phyloP scores from a whole-genome alignment of 164 flowering plant genomes.

The Vitis rotundifolia region DNA sequence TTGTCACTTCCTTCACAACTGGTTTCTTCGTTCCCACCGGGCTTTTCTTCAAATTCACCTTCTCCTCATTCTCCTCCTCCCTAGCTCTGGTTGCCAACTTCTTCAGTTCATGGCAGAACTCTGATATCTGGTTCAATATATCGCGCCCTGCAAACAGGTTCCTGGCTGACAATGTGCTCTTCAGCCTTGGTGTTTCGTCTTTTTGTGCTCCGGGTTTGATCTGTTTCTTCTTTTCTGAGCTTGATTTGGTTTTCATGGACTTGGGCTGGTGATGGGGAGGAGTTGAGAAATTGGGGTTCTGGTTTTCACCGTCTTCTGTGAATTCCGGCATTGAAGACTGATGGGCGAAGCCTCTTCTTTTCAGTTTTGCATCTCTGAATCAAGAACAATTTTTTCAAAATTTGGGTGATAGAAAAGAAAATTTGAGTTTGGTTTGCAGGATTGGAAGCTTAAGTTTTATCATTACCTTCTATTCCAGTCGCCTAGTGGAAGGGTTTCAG shows the following conservation, averaged over 20 bases:
- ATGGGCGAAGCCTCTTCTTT: slow-evolving; percentile 43
- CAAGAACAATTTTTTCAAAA: neutral
- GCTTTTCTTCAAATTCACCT: slow-evolving; percentile 7
- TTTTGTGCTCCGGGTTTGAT: slow-evolving; percentile 15
- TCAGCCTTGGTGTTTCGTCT: slow-evolving; percentile 41
- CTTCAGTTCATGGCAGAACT: slow-evolving; percentile 85
- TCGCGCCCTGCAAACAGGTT: slow-evolving; percentile 73
- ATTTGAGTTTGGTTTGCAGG: neutral
- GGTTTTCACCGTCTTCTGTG: slow-evolving; percentile 64
- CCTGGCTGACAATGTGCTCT: slow-evolving; percentile 65
- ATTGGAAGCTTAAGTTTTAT: neutral
- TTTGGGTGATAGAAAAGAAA: neutral
- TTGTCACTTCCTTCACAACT: slow-evolving; percentile 1
- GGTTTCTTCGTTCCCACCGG: slow-evolving; percentile 11
- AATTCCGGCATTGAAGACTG: slow-evolving; percentile 23
- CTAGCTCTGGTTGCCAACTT: slow-evolving; percentile 55
- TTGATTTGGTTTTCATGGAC: slow-evolving; percentile 53
- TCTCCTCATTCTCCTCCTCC: slow-evolving; percentile 44
- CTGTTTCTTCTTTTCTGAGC: slow-evolving; percentile 42
- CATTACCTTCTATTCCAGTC: slow-evolving; percentile 53
- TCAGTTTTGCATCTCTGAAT: slow-evolving; percentile 53
- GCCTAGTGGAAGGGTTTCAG: slow-evolving; percentile 42
- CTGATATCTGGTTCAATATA: slow-evolving; percentile 67
- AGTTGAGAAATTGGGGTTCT: slow-evolving; percentile 58
- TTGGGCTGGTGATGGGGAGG: slow-evolving; percentile 36